Conservation (phyloP, 768 basidiomycete genomes). For the Daedaleopsis sinensis region DNA sequence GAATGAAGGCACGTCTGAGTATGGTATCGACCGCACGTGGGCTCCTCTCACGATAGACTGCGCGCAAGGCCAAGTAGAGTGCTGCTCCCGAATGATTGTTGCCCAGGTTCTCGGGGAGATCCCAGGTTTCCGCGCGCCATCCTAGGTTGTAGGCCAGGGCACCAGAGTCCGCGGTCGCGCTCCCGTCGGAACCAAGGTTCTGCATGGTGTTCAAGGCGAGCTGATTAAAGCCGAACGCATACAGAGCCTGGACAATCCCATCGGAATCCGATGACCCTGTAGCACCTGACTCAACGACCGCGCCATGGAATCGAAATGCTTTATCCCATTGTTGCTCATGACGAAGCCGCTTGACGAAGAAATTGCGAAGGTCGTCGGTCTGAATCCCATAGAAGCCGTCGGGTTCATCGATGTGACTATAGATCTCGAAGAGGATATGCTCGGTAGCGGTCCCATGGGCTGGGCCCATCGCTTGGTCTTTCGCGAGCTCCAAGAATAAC, state of each 20-base stretch:
- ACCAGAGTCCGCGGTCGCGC: constrained; percentile 22
- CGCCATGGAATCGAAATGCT: constrained; percentile 89
- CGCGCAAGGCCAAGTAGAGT: constrained; percentile 79
- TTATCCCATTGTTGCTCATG: constrained; percentile 94
- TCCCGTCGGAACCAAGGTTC: not conserved
- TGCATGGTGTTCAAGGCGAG: constrained; percentile 69
- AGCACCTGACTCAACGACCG: constrained; percentile 68
- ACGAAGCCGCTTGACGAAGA: constrained; percentile 83
- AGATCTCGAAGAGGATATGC: constrained; percentile 86
- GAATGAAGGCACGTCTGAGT: constrained; percentile 52
- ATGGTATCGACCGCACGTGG: constrained; percentile 46
- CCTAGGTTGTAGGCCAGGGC: constrained; percentile 72
- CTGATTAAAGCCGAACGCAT: constrained; percentile 87
- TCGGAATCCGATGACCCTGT: constrained; percentile 47
- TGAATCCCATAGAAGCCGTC: constrained; percentile 98
- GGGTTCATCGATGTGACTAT: constrained; percentile 94
- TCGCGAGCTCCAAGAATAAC: constrained; percentile 85
- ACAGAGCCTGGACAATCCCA: constrained; percentile 79
- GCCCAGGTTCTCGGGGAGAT: constrained; percentile 68
- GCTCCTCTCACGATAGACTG: constrained; percentile 81
- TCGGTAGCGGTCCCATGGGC: constrained; percentile 48
- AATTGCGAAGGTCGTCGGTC: constrained; percentile 72
- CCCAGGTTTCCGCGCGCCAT: constrained; percentile 97
- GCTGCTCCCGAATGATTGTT: constrained; percentile 53
- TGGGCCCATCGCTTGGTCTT: constrained; percentile 40